Evolutionary conservation across 306 rosid species (phyloP), one percentile per base, ranked within the genome.

Genomic region (Cicer cuneatum): DNA sequence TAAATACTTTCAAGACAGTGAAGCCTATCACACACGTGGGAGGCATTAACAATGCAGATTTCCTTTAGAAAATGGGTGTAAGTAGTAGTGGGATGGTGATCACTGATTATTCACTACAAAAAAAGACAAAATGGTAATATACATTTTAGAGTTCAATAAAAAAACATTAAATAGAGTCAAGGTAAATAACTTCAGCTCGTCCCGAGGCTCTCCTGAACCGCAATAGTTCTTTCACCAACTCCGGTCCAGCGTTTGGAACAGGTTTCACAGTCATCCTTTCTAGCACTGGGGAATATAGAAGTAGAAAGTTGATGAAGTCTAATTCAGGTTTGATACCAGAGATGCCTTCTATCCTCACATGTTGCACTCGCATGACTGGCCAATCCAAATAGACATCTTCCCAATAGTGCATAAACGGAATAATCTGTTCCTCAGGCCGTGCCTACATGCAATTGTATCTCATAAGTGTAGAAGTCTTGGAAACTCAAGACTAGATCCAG

Each of bases 211-310:
- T 82, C 77, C 81, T 76, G 35, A 73, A 86, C 63, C 75, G 82
- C 76, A 88, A 64, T 48, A 88, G 66, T 63, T 85, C 79, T 81
- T 82, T 86, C 46, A 76, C 68, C 62, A 90, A 61, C 43, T 80
- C 87, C 18, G 18, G 48, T 45, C 49, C 84, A 12, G 52, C 80
- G 24, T 49, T n/a, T 24, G 48, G 18, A 78, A 71, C 79, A 53
- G 93, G 88, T 72, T 74, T 80, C 71, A 90, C 80, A 21, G 43
- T 73, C 93, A 90, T 82, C 80, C 58, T 78, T 82, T 87, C 89
- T 29, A 90, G 88, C 62, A 66, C 71, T 0, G 86, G 89, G 14
- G 88, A 85, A 70, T 62, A 43, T 47, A 54, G 68, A 69, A 91
- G 89, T 69, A 89, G 59, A 69, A 85, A 77, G 35, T 18, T 66